Evolutionary conservation across 2,329 filamentous ascomycete species (phyloP).

Genomic region (Rutstroemia sp.): DNA sequence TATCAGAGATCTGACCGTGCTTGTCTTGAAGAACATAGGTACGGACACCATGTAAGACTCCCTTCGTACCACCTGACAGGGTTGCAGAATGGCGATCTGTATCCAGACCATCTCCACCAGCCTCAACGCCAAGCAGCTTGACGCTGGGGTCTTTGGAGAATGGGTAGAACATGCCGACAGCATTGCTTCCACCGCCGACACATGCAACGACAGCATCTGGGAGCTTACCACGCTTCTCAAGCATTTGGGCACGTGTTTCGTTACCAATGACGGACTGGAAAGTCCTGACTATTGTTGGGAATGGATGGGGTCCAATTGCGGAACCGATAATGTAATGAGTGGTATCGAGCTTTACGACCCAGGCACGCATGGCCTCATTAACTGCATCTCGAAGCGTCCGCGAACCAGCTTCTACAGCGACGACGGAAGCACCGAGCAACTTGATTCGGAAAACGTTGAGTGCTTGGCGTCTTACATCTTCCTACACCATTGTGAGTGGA

Average conservation of each 20-base stretch:
- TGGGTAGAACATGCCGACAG: constrained; percentile 96
- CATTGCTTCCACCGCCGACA: constrained; percentile 92
- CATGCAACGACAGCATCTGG: constrained; percentile 96
- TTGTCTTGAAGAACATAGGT: constrained; percentile 93
- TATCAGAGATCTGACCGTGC: constrained; percentile 89
- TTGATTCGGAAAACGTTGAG: constrained; percentile 99
- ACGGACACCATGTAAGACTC: constrained; percentile 89
- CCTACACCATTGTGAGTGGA: constrained; percentile 32
- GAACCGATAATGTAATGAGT: constrained; percentile 99
- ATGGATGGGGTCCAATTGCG: constrained; percentile 94
- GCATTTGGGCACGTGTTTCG: constrained; percentile 91
- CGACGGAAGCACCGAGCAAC: constrained; percentile 83
- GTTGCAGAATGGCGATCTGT: constrained; percentile 83
- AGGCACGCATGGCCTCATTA: constrained; percentile 89
- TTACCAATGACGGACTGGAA: constrained; percentile 96
- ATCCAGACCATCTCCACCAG: constrained; percentile 86
- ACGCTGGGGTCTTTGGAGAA: constrained; percentile 81
- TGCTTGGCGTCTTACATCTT: constrained; percentile 92
- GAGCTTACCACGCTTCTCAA: constrained; percentile 74
- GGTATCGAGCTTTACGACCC: constrained; percentile 86
- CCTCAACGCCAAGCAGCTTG: constrained; percentile 88
- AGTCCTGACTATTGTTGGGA: constrained; percentile 93
- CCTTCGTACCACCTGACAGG: constrained; percentile 76
- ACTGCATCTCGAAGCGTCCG: constrained; percentile 79
- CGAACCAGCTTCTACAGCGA: constrained; percentile 87